A percentile compares a stretch with the other conserved stretches of the same genome.
These are phyloP conservation scores for Diplotaxis tenuifolia DNA, from an alignment of 345 rosid species.

Conservation along the genomic window DNA sequence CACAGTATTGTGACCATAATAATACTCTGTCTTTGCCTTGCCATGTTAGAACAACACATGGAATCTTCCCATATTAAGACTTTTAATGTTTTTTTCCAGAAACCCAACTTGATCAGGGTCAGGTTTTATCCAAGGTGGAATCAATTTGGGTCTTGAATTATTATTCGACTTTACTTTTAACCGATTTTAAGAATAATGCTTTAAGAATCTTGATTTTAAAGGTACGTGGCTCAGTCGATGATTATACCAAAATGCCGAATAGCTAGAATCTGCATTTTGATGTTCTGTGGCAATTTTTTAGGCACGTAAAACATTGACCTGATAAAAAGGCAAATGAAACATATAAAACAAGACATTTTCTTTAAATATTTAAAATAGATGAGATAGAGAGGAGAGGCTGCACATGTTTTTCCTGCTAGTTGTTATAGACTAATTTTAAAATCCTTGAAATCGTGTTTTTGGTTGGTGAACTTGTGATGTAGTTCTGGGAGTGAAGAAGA, in stretches of 20 bases:
- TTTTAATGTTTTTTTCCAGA: not conserved
- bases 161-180: slow-evolving; percentile 4
- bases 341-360: not conserved
- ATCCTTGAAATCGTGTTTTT: not conserved
- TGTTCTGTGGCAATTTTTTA: not conserved
- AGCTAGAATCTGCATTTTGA: not conserved
- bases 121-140: slow-evolving; percentile 21
- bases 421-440: not conserved
- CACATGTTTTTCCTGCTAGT: not conserved
- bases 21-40: slow-evolving; percentile 24
- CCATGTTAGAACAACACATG: slow-evolving; percentile 30
- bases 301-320: not conserved
- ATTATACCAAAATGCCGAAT: not conserved
- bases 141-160: not conserved
- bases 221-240: not conserved
- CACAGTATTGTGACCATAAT: slow-evolving; percentile 15
- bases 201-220: not conserved
- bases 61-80: slow-evolving; percentile 17
- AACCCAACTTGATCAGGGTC: slow-evolving; percentile 3
- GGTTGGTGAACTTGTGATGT: not conserved
- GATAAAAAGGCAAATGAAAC: not conserved
- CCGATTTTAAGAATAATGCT: not conserved
- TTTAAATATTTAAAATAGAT: not conserved
- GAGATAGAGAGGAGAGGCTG: too few relatives aligned
- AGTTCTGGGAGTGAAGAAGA: not conserved